Evolutionary conservation across 73 alveolate genomes (phyloP).

Genomic region (Blepharisma japonicum): DNA sequence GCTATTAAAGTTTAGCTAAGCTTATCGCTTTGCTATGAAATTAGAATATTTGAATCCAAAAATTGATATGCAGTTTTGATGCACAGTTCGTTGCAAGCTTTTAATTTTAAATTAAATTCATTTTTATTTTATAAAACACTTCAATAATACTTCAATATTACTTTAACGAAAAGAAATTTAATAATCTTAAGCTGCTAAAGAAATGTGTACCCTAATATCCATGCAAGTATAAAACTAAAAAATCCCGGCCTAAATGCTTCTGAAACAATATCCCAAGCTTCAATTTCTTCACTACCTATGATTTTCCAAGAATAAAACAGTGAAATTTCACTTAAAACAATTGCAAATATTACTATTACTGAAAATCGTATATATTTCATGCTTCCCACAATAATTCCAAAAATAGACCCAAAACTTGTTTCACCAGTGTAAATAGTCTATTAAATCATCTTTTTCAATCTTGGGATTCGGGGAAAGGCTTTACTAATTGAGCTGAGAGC

Average conservation of each 20-base stretch:
- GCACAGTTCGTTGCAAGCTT: too few relatives aligned
- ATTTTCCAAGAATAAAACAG: constrained; percentile 24
- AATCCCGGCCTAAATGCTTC: constrained; percentile 21
- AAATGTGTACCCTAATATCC: not conserved
- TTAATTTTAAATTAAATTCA: too few relatives aligned
- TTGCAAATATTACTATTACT: constrained; percentile 1
- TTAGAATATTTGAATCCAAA: too few relatives aligned
- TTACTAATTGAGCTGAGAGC: too few relatives aligned
- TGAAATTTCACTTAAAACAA: not conserved
- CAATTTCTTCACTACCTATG: not conserved
- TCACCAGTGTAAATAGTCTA: constrained; percentile 12
- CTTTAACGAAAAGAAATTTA: too few relatives aligned
- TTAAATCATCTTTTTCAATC: not conserved
- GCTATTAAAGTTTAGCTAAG: too few relatives aligned
- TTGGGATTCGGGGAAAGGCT: too few relatives aligned
- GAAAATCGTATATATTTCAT: not conserved
- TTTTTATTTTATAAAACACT: too few relatives aligned
- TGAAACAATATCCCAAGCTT: constrained; percentile 17
- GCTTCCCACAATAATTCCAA: not conserved
- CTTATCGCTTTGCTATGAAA: too few relatives aligned
- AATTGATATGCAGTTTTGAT: too few relatives aligned
- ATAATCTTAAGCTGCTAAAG: not conserved
- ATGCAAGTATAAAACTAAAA: not conserved
- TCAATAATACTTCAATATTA: too few relatives aligned
- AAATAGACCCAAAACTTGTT: not conserved